These are phyloP conservation scores for Sphaerulina vaccinii DNA, from an alignment of 2,329 filamentous ascomycete genomes.

Conservation along the genomic window DNA sequence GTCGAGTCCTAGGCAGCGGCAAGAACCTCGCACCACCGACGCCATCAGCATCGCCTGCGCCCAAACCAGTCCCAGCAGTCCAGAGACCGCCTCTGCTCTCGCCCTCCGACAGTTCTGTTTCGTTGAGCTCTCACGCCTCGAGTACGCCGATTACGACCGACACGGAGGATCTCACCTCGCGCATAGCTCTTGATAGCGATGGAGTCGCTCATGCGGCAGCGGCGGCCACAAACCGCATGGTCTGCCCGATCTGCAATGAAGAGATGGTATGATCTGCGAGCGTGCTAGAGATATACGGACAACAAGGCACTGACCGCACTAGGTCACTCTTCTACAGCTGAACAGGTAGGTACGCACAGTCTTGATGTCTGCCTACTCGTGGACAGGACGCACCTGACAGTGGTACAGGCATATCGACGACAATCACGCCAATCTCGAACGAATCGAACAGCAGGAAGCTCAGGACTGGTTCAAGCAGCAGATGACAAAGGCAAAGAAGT, in stretches of 20 bases:
- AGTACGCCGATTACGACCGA: conserved; percentile 68
- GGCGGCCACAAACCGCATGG: conserved; percentile 65
- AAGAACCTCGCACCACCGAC: conserved; percentile 71
- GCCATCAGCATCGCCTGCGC: conserved; percentile 56
- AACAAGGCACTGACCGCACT: conserved; percentile 30
- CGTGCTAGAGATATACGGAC: not conserved
- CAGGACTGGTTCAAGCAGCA: conserved; percentile 97
- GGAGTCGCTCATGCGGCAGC: conserved; percentile 55
- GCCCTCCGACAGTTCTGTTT: conserved; percentile 70
- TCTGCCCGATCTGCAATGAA: conserved; percentile 97
- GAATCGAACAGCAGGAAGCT: conserved; percentile 86
- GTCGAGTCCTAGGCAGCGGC: conserved; percentile 84
- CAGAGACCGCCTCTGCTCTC: conserved; percentile 50
- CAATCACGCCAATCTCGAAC: conserved; percentile 82
- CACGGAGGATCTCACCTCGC: conserved; percentile 75
- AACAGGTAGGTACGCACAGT: conserved; percentile 60
- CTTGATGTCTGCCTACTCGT: not conserved
- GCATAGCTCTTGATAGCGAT: conserved; percentile 69
- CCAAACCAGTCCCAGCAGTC: conserved; percentile 43
- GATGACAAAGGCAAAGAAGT: conserved; percentile 87
- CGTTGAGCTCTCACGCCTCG: conserved; percentile 73
- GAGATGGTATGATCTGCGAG: conserved; percentile 70
- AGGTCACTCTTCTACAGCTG: conserved; percentile 89
- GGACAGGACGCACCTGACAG: conserved; percentile 19
- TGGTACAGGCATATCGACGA: conserved; percentile 73